Base-by-base conservation (phyloP, 495 filamentous ascomycete genomes). In the Wilcoxina mikolae region DNA sequence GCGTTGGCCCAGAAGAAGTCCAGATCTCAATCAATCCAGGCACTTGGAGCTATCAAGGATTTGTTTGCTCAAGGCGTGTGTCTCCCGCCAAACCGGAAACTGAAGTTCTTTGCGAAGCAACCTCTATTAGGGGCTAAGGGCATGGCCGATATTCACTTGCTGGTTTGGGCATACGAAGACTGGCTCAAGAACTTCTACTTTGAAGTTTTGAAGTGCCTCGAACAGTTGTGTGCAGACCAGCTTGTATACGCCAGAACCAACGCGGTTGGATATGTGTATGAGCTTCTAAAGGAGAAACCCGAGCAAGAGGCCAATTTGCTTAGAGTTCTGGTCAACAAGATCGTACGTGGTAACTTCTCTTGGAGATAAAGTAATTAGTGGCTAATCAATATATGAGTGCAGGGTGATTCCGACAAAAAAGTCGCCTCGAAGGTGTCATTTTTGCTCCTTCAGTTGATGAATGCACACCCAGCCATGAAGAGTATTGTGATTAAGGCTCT, bases 261-360 rank as follows among this genome's bases (percentile, higher is more conserved):
- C 54, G 84, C 90, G 12, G 72, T 96, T 15, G 88, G 84, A 47
- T 90, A 90, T 51, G 82, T 95, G 27, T 95, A 77, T 62, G 87
- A 91, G 58, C 73, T 98, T 12, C 74, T 98, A 27, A 94, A 83
- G 66, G 87, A 91, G 68, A 98, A 95, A 69, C 91, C 91, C 0
- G 91, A 98, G 68, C 93, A 98, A 65, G 91, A 98, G 68, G 82
- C 88, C 29, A 98, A 98, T 65, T 73, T 98, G 39, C 73, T 98
- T 45, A 78, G 93, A 39, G 72, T 98, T 31, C 67, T 98, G 48
- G 86, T 95, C 38, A 95, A 98, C 71, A 96, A 96, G 67, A 80
- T 96, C 18, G 60, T 64, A 59, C 35, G 60, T 23, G 12, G 24
- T 22, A 7, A 28, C 28, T 2, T 20, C 3, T 39, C 20, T 5